A percentile compares a stretch with the other conserved stretches of the same genome.
These are phyloP conservation scores for Pezicula carpinea DNA, from an alignment of 2,329 filamentous ascomycete species.

Conservation along the genomic window DNA sequence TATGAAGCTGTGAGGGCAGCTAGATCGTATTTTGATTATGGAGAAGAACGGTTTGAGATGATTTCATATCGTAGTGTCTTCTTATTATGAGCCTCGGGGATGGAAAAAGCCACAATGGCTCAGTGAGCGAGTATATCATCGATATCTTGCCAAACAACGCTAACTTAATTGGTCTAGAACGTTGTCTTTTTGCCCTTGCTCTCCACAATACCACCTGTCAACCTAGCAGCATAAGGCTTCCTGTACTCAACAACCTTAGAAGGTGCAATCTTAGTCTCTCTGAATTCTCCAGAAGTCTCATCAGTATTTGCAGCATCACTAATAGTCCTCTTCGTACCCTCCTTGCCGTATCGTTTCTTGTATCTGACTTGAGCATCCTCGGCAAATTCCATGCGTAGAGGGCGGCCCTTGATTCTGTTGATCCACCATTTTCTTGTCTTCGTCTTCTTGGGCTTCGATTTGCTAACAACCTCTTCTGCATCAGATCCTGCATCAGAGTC, in stretches of 20 bases:
- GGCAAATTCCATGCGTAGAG: constrained; percentile 85
- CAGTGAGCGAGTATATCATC: too few species aligned
- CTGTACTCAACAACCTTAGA: constrained; percentile 40
- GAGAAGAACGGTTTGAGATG: too few species aligned
- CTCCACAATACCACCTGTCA: constrained; percentile 76
- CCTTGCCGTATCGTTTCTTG: constrained; percentile 88
- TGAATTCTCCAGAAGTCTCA: constrained; percentile 16
- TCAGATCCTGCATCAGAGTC: constrained; percentile 31
- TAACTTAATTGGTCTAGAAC: constrained; percentile 50
- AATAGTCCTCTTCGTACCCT: constrained; percentile 40
- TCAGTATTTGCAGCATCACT: constrained; percentile 10
- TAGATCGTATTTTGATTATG: too few species aligned
- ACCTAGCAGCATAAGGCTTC: constrained; percentile 49
- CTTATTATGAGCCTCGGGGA: too few species aligned
- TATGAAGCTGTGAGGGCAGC: too few species aligned
- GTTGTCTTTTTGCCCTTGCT: constrained; percentile 75
- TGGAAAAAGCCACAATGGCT: too few species aligned
- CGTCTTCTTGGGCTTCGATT: constrained; percentile 48
- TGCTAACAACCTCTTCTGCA: constrained; percentile 27
- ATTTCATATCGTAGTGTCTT: too few species aligned
- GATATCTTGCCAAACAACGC: too few species aligned
- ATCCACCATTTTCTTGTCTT: constrained; percentile 75
- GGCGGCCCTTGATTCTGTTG: constrained; percentile 74
- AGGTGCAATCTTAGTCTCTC: constrained; percentile 18
- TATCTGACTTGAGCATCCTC: constrained; percentile 87